Conservation (phyloP, 106 monocot species). For the Dactylorhiza incarnata region DNA sequence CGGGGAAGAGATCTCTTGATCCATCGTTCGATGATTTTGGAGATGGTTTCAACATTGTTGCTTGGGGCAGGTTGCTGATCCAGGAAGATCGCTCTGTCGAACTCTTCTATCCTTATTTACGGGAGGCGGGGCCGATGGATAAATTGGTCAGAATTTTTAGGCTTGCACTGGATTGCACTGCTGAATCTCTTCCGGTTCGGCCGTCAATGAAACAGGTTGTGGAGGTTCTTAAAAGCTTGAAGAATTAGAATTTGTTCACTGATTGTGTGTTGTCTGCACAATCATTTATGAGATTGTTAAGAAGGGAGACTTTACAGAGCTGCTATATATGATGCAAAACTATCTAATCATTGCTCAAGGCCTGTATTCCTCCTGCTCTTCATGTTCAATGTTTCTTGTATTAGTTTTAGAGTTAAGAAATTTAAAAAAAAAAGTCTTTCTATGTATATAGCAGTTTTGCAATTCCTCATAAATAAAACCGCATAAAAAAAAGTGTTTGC, state of each 20-base stretch:
- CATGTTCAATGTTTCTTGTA: too few relatives aligned
- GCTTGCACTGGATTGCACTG: constrained; percentile 44
- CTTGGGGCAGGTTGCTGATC: constrained; percentile 50
- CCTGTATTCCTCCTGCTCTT: neutral
- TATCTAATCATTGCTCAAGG: neutral
- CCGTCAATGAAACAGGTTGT: constrained; percentile 15
- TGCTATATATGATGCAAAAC: neutral
- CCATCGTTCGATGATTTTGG: constrained; percentile 55
- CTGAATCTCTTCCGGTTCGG: constrained; percentile 37
- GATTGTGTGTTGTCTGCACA: neutral
- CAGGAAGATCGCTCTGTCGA: constrained; percentile 35
- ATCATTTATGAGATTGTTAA: neutral
- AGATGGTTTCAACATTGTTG: constrained; percentile 61
- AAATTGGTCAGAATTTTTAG: constrained; percentile 35
- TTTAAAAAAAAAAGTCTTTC: too few relatives aligned
- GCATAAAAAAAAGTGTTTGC: too few relatives aligned
- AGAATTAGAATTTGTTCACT: neutral
- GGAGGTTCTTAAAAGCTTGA: constrained; percentile 1
- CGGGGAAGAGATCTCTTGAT: constrained; percentile 66
- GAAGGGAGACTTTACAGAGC: neutral
- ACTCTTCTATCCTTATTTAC: constrained; percentile 29
- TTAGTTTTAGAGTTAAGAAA: neutral
- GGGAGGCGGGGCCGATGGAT: constrained; percentile 36
- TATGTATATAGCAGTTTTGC: too few relatives aligned
- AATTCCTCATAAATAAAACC: too few relatives aligned